These are phyloP conservation scores for Musa troglodytarum DNA, from an alignment of 176 grass and related monocot genomes.

Conservation along the genomic window DNA sequence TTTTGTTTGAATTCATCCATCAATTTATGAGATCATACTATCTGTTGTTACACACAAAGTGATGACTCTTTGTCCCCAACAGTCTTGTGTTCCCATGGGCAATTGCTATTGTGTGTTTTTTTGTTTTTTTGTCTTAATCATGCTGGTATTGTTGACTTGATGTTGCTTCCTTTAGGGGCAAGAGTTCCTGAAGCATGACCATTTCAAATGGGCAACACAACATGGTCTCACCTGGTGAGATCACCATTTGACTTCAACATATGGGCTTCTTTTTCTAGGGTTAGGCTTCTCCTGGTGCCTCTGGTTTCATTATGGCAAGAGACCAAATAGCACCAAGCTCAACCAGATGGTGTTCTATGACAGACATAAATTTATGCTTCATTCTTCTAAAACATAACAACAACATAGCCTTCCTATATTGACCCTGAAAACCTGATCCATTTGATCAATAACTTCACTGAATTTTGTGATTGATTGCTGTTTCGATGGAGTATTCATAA, in stretches of 20 bases:
- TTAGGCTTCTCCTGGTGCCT: no score
- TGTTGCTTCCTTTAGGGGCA: not conserved
- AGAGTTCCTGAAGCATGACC: not conserved
- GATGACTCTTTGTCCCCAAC: no score
- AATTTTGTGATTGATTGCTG: not conserved
- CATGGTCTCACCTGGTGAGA: not conserved
- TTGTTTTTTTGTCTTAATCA: not conserved
- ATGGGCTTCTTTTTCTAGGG: not conserved
- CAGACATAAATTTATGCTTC: not conserved
- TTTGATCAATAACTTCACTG: not conserved
- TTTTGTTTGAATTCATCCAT: no score
- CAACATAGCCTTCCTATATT: not conserved
- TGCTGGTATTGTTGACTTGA: not conserved
- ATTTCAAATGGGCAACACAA: not conserved
- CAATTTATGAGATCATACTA: no score
- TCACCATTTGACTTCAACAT: slow-evolving; percentile 1
- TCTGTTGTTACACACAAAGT: no score
- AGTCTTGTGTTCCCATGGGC: not conserved
- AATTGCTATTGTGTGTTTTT: not conserved
- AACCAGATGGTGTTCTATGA: not conserved
- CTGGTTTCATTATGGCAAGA: not conserved
- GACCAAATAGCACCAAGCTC: not conserved
- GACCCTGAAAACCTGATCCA: not conserved
- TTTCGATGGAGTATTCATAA: no score
- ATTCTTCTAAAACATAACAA: not conserved